Base-by-base conservation (phyloP, 805 yeast genomes). In the Isabelozyma rhagii region DNA sequence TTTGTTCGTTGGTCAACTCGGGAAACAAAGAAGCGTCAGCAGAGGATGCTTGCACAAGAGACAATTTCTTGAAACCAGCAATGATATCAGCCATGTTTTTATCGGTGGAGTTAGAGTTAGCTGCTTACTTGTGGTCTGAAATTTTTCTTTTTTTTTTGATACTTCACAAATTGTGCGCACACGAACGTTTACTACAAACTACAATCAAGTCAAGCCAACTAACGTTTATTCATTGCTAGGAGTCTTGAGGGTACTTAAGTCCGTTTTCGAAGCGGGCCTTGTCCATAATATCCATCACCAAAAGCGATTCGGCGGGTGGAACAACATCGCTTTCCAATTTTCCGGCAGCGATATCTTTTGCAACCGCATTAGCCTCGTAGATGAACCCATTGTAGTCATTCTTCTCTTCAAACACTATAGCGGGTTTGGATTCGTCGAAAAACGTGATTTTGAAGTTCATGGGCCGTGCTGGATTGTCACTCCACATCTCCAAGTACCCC, bases 361-460 rank as follows among this genome's bases (percentile, higher is more conserved):
- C 84, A 29, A 74, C 75, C 4, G 79, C 82, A 55, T 80, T 76
- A 1, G 84, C 84, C 63, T 82, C 85, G 60, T 75, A 76, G 55
- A 77, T 77, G 59, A 80, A 76, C 0, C 87, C 87, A 44, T 66
- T 60, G 43, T 70, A 75, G 3, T 71, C 74, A 8, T 68, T 61
- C 21, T 66, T 61, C 47, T 71, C 74, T 39, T 67, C 61, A 48
- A 62, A 62, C 21, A 61, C 72, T 36, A 63, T 54, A 1, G 60
- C 52, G 28, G 55, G 54, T 5, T 59, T 50, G 3, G 47, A 9
- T 1, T 49, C 54, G 46, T 72, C 72, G 25, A 55, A 54, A 56
- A 66, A 67, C 28, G 62, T 63, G 44, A 76, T 66, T 43, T 62
- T 67, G 54, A 61, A 68, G 50, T 57, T 55, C 39, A 52, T 54